A percentile compares a stretch with the other conserved stretches of the same genome.
Evolutionary conservation across 257 asterid species (phyloP).

Genomic region (Petrea volubilis): DNA sequence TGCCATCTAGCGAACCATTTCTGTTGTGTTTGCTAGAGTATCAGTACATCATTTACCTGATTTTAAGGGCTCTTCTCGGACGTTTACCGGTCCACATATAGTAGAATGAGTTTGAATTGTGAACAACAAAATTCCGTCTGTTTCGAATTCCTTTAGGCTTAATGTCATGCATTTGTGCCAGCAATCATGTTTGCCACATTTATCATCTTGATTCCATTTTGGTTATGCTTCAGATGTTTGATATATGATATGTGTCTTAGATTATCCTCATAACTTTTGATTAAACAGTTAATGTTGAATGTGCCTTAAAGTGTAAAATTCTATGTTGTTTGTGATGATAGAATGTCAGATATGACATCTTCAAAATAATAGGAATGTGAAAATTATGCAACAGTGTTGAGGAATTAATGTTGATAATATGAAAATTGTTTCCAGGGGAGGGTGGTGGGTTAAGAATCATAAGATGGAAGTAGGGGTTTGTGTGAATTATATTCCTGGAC

Average conservation of each 20-base stretch:
- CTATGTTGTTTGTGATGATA: neutral
- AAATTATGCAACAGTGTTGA: neutral
- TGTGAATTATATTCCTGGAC: slow-evolving; percentile 3
- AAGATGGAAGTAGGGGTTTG: slow-evolving; percentile 8
- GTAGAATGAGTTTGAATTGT: slow-evolving; percentile 13
- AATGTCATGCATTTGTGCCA: slow-evolving; percentile 9
- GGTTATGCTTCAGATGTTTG: slow-evolving; percentile 11
- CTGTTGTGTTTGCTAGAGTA: slow-evolving; percentile 6
- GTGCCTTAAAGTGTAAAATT: neutral
- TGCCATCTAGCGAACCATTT: neutral
- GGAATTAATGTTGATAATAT: neutral
- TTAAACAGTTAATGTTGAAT: neutral
- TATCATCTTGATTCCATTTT: neutral
- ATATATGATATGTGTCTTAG: neutral
- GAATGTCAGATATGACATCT: neutral
- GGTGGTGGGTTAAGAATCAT: neutral
- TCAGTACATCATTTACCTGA: neutral
- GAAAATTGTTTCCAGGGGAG: neutral
- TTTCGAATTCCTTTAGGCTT: neutral
- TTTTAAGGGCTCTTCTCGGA: slow-evolving; percentile 4
- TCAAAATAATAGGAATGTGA: neutral
- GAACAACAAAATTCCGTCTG: neutral
- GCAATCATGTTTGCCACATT: neutral
- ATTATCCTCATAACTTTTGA: neutral
- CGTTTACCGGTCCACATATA: neutral